Evolutionary conservation across 768 basidiomycete species (phyloP).

Genomic region (Lactifluus rugatus): DNA sequence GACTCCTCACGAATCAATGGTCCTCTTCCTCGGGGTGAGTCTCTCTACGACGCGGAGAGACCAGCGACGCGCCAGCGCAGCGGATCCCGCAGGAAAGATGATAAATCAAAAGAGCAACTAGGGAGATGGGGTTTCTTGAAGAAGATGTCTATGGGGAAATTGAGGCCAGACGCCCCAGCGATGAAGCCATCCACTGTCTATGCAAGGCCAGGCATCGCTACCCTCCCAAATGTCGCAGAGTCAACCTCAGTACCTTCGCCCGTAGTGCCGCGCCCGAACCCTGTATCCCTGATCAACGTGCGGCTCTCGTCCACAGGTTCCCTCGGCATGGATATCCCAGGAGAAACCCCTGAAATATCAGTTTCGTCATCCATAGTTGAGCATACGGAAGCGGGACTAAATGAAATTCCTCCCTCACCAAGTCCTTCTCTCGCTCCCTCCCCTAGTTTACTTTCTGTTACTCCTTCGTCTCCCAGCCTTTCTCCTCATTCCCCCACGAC

Average conservation of each 20-base stretch:
- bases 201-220: constrained; percentile 25
- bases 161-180: constrained; percentile 53
- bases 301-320: constrained; percentile 61
- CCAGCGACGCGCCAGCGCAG: constrained; percentile 12
- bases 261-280: constrained; percentile 14
- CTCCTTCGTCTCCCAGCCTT: constrained; percentile 6
- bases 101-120: constrained; percentile 35
- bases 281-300: constrained; percentile 20
- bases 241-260: constrained; percentile 1
- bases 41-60: neutral
- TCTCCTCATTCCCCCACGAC: constrained; percentile 36
- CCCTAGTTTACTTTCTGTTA: constrained; percentile 13
- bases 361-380: constrained; percentile 12
- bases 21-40: neutral
- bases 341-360: constrained; percentile 4
- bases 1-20: neutral
- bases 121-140: constrained; percentile 93
- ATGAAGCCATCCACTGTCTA: constrained; percentile 27
- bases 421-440: neutral
- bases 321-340: constrained; percentile 30
- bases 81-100: constrained; percentile 18
- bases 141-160: constrained; percentile 97
- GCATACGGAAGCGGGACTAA: neutral
- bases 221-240: constrained; percentile 15
- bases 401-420: constrained; percentile 1